Evolutionary conservation across 208 protist species (phyloP), one percentile per base, ranked within the genome.

Genomic region (Leptomonas seymouri): DNA sequence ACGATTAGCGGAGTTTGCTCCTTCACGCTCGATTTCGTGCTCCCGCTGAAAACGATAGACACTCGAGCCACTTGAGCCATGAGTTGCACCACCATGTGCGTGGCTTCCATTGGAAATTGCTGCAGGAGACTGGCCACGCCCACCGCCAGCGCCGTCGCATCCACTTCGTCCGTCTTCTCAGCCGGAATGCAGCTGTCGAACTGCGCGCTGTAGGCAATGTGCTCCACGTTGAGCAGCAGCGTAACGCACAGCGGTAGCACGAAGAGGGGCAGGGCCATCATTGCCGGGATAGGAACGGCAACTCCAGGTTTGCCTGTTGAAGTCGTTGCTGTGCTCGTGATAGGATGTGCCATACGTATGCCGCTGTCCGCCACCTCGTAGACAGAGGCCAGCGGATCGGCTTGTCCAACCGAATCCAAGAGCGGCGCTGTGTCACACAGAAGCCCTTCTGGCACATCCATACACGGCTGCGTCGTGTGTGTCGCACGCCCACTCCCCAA

Each of bases 51-150:
- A 39, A 25, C 3, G 25, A 31, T 31, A 5, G 48, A 31, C 7
- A 71, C 68, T 0, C 74, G 67, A 25, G 85, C 61, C 16, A 93
- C 80, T 74, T 98, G 97, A 36, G 87, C 88, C 9, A 98, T 39
- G 45, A 97, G 92, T 45, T 81, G 79, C 31, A 98, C 44, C 34
- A 98, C 89, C 25, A 89, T 69, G 44, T 92, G 69, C 0, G 76
- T 90, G 41, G 95, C 77, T 36, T 87, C 71, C 7, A 86, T 84
- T 51, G 98, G 97, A 51, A 98, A 98, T 69, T 99, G 98, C 66
- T 94, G 96, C 5, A 99, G 76, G 21, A 99, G 30, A 3, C 93
- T 91, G 7, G 95, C 87, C 11, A 98, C 67, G 30, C 97, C 97
- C 21, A 93, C 80, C 44, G 93, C 79, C 45, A 98, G 93, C 45